A percentile compares a stretch with the other conserved stretches of the same genome.
Conservation (phyloP, 2,329 filamentous ascomycete genomes). For the Cladosporium austrohemisphaericum region DNA sequence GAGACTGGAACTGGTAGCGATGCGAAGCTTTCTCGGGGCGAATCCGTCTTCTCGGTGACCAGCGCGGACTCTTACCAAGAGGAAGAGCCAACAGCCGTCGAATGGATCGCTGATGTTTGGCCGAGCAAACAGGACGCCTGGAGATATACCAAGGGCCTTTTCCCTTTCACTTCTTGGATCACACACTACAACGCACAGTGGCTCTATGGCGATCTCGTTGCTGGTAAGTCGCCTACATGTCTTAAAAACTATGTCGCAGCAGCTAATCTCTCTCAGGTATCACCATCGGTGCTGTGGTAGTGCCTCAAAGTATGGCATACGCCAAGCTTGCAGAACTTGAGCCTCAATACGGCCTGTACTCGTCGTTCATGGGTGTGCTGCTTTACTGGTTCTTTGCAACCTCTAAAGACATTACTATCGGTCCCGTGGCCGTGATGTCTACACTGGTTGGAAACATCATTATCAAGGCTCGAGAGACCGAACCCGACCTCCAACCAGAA, state of each 20-base stretch:
- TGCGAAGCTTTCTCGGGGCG: conserved; percentile 68
- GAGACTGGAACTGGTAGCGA: conserved; percentile 40
- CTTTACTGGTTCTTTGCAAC: conserved; percentile 98
- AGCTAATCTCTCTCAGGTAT: conserved; percentile 46
- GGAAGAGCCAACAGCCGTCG: conserved; percentile 67
- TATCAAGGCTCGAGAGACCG: conserved; percentile 53
- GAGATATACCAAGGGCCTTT: conserved; percentile 66
- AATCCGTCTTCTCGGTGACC: conserved; percentile 71
- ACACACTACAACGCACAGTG: conserved; percentile 82
- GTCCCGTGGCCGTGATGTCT: conserved; percentile 92
- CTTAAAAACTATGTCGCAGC: not conserved
- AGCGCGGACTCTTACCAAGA: conserved; percentile 79
- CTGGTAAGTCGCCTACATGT: conserved; percentile 55
- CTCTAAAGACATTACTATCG: conserved; percentile 97
- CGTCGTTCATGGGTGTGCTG: conserved; percentile 91
- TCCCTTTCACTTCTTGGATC: conserved; percentile 91
- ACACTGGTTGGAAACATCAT: conserved; percentile 84
- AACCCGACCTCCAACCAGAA: conserved; percentile 58
- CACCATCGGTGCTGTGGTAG: conserved; percentile 73
- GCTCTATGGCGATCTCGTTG: conserved; percentile 83
- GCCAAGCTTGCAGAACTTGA: conserved; percentile 76
- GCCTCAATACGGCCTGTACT: conserved; percentile 82
- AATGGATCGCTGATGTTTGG: conserved; percentile 64
- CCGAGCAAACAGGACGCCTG: conserved; percentile 56
- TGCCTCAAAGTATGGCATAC: conserved; percentile 98